Evolutionary conservation across 2,329 filamentous ascomycete genomes (phyloP).

Genomic region (Bipolaris bicolor): DNA sequence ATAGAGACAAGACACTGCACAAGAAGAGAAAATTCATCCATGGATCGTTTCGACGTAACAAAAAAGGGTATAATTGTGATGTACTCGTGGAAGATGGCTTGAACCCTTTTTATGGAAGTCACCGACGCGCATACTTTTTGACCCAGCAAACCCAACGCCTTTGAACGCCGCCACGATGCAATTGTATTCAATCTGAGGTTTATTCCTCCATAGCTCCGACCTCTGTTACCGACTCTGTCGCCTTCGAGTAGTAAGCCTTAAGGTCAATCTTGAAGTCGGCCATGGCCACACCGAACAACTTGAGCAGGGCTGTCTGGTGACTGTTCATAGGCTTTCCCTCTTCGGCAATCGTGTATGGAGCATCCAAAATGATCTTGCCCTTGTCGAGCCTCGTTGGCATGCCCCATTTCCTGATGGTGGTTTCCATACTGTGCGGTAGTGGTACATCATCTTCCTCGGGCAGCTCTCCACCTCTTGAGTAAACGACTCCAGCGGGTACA

Average conservation of each 20-base stretch:
- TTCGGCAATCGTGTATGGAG: conserved; percentile 77
- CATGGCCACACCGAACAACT: conserved; percentile 89
- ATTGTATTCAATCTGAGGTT: conserved; percentile 4
- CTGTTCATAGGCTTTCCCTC: conserved; percentile 86
- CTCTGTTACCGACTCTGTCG: conserved; percentile 56
- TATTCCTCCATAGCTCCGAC: conserved; percentile 57
- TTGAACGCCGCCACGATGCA: conserved; percentile 36
- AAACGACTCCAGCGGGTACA: conserved; percentile 82
- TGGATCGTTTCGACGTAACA: conserved; percentile 8
- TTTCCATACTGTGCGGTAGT: conserved; percentile 86
- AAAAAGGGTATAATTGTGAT: conserved; percentile 38
- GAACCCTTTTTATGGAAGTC: conserved; percentile 15
- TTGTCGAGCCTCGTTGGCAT: conserved; percentile 88
- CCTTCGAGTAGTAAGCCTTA: conserved; percentile 63
- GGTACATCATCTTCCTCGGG: conserved; percentile 82
- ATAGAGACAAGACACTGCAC: neutral
- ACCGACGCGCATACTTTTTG: conserved; percentile 27
- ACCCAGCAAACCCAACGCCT: conserved; percentile 27
- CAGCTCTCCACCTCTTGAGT: conserved; percentile 78
- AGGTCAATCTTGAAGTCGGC: conserved; percentile 87
- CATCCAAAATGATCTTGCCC: conserved; percentile 82
- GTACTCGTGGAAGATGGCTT: conserved; percentile 20
- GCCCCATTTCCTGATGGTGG: conserved; percentile 84
- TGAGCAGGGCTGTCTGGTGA: conserved; percentile 89
- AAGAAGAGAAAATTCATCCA: neutral